Percentiles rank a stretch among this genome's conserved stretches.
phyloP scores from a whole-genome alignment of 106 monocot genomes.

The Dactylorhiza incarnata region DNA sequence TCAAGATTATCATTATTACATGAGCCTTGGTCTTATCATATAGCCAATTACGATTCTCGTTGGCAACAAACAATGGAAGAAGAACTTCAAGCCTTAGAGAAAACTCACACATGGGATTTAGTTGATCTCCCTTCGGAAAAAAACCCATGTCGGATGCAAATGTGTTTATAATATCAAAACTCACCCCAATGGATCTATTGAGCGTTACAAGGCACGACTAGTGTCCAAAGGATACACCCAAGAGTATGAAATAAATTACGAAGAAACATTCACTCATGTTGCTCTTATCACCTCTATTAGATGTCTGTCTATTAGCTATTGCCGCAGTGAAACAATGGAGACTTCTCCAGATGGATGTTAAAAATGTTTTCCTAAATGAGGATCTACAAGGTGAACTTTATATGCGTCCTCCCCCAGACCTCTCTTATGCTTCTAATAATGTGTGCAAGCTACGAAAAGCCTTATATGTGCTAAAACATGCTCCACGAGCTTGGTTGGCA shows the following conservation, averaged over 20 bases:
- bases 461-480: no score
- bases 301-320: not conserved
- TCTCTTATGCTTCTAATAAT: no score
- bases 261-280: no score
- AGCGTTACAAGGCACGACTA: not conserved
- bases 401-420: not conserved
- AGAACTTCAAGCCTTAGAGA: not conserved
- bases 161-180: not conserved
- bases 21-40: not conserved
- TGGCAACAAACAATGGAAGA: conserved; percentile 2
- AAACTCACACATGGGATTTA: not conserved
- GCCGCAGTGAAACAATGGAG: no score
- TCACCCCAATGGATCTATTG: not conserved
- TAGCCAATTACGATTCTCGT: not conserved
- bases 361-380: not conserved
- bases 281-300: no score
- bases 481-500: no score
- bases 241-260: no score
- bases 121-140: not conserved
- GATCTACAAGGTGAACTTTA: not conserved
- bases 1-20: conserved; percentile 5
- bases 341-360: no score
- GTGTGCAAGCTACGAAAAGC: no score
- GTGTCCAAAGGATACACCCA: not conserved
- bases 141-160: not conserved